A percentile compares a stretch with the other conserved stretches of the same genome.
These are phyloP conservation scores for Bipolaris oryzae DNA, from an alignment of 2,329 filamentous ascomycete genomes.

Conservation along the genomic window DNA sequence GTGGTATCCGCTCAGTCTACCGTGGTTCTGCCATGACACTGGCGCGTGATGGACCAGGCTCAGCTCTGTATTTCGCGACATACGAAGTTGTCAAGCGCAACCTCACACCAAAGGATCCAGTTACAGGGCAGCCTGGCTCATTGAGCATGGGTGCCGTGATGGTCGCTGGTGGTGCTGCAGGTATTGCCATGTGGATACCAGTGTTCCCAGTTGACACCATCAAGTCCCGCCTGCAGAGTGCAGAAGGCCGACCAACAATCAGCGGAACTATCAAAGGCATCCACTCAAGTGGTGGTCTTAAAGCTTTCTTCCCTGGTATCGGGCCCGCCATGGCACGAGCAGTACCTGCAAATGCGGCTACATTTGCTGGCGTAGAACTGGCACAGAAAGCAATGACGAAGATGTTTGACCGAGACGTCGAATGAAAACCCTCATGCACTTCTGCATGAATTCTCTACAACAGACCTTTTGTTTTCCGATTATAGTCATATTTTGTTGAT, in stretches of 20 bases:
- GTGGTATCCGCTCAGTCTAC: conserved; percentile 90
- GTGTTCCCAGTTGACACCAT: conserved; percentile 98
- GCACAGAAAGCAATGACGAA: conserved; percentile 83
- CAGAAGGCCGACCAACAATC: conserved; percentile 82
- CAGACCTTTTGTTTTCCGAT: conserved; percentile 10
- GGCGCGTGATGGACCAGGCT: conserved; percentile 90
- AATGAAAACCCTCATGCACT: conserved; percentile 21
- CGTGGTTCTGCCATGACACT: conserved; percentile 88
- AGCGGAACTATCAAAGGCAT: conserved; percentile 78
- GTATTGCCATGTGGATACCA: conserved; percentile 98
- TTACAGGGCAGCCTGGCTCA: conserved; percentile 73
- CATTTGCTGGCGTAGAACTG: conserved; percentile 85
- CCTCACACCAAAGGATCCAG: conserved; percentile 80
- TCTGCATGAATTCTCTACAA: background rate
- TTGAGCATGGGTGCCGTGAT: conserved; percentile 83
- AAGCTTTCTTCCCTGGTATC: conserved; percentile 96
- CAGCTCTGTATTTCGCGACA: conserved; percentile 93
- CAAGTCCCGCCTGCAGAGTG: conserved; percentile 91
- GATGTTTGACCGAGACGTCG: conserved; percentile 61
- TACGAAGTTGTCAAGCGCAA: conserved; percentile 94
- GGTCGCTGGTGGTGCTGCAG: conserved; percentile 84
- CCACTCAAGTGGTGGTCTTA: conserved; percentile 81
- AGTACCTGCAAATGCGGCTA: conserved; percentile 94
- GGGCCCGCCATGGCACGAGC: conserved; percentile 90
- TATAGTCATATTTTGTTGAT: conserved; percentile 15